Evolutionary conservation across 164 flowering plant species (phyloP), one percentile per base, ranked within the genome.

Genomic region (Santalum album): DNA sequence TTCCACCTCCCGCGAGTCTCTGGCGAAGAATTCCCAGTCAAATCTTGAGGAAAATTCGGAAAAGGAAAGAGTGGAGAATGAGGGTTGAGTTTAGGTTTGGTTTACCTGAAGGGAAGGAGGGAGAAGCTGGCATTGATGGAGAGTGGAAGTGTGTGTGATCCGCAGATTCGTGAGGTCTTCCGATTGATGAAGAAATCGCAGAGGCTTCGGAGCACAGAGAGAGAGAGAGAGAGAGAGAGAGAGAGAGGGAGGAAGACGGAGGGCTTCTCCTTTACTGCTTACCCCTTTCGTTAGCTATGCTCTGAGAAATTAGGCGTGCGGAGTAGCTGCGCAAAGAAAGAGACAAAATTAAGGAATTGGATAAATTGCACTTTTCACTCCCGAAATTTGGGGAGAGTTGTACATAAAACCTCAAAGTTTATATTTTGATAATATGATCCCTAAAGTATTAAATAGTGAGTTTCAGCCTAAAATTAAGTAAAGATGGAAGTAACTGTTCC

Each of bases 71-170:
- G 26, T 20, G 43, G 16, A 44, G 38, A 25, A 21, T 51, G 26
- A 32, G 20, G 25, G 25, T 21, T 46, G 60, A 6, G 21, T 19
- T 61, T 46, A 54, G 58, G 56, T 35, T 25, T 16, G 36, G 17
- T 51, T 17, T 58, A 77, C 77, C 79, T 53, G 82, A 16, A 16
- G 56, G 57, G 17, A 65, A 65, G 12, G 63, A 65, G 51, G 82
- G 73, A 36, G 82, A 73, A 65, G 84, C 76, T 62, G 92, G 86
- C 87, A 84, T 84, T 72, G 69, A 52, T 53, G 45, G 26, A 24
- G 53, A 54, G 62, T 29, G 22, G 63, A 25, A 49, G 47, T 22
- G 45, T 49, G 32, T 2, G 32, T 7, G 45, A 5, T 43, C 19
- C 25, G 35, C 55, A 51, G 54, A 42, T 42, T 53, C 58, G 66